Evolutionary conservation across 2,329 filamentous ascomycete genomes (phyloP), one percentile per base, ranked within the genome.

Genomic region (Fusarium sp.): DNA sequence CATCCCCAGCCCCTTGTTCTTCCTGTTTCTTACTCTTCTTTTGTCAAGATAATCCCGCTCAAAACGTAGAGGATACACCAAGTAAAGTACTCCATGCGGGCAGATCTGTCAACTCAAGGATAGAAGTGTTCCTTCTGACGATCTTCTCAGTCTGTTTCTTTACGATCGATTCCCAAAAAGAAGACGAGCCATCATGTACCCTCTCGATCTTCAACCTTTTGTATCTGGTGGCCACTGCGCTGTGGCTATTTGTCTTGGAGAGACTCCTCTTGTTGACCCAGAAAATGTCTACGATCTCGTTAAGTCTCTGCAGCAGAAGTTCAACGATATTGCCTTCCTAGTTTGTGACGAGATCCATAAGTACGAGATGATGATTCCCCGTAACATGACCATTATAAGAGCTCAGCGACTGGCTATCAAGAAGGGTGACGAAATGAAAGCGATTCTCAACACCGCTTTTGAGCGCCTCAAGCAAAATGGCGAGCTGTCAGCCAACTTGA

Each of bases 311-410:
- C 38, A 45, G 13, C 5, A 44, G 20, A 57, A 14, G 16, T 61
- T 57, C 13, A 44, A 14, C 24, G 26, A 45, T 5, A 38, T 61
- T 4, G 31, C 24, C 31, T 61, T 61, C 50, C 50, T 61, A 1
- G 38, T 57, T 8, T 61, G 50, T 12, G 50, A 61, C 14, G 50
- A 61, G 3, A 61, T 61, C 4, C 58, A 61, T 38, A 61, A 61
- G 11, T 61, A 61, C 24, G 58, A 61, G 22, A 31, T 57, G 50
- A 61, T 61, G 58, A 61, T 61, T 35, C 58, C 58, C 2, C 35
- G 47, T 18, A 61, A 18, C 2, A 57, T 61, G 50, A 57, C 58
- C 4, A 36, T 61, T 6, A 24, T 15, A 7, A 61, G 38, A 45
- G 58, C 58, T n/a, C 31, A 57, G 11, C 24, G 47, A 35, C 3